phyloP scores from a whole-genome alignment of 139 green algal genomes.

The Chlamydomonas incerta region DNA sequence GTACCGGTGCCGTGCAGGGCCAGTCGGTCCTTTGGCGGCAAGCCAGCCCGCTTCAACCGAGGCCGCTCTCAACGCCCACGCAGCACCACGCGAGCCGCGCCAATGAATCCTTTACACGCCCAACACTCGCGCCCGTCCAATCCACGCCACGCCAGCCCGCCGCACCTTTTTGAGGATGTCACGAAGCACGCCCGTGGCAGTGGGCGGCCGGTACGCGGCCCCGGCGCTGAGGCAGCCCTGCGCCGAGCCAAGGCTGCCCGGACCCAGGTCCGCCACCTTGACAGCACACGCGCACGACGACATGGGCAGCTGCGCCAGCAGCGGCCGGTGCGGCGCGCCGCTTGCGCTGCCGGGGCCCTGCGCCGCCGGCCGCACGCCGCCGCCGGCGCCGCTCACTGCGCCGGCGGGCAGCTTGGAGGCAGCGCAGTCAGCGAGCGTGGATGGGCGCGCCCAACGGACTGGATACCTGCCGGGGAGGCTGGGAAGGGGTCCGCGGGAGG shows the following conservation, averaged over 20 bases:
- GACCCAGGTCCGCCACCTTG: slow-evolving; percentile 8
- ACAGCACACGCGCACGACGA: slow-evolving; percentile 30
- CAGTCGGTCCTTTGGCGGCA: too few relatives aligned
- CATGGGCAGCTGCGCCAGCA: slow-evolving; percentile 34
- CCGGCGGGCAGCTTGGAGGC: background rate
- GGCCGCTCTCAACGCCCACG: too few relatives aligned
- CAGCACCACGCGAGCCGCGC: too few relatives aligned
- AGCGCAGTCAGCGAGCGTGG: slow-evolving; percentile 8
- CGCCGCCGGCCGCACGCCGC: background rate
- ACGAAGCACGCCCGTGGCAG: slow-evolving; percentile 5
- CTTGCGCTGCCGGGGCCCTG: background rate
- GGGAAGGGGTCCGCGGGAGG: background rate
- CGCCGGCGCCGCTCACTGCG: background rate
- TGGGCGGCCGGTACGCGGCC: background rate
- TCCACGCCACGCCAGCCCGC: background rate
- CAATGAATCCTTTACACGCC: too few relatives aligned
- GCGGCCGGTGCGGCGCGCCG: background rate
- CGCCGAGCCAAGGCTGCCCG: background rate
- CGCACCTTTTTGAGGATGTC: slow-evolving; percentile 38
- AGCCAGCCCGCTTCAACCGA: too few relatives aligned
- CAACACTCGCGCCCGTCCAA: too few relatives aligned
- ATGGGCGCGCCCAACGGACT: background rate
- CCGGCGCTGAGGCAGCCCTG: background rate
- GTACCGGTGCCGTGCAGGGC: too few relatives aligned
- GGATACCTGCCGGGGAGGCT: slow-evolving; percentile 9